Evolutionary conservation across 225 moss, liverwort and hornwort genomes (phyloP), one percentile per base, ranked within the genome.

Genomic region (Bryoerythrophyllum caledonicum): DNA sequence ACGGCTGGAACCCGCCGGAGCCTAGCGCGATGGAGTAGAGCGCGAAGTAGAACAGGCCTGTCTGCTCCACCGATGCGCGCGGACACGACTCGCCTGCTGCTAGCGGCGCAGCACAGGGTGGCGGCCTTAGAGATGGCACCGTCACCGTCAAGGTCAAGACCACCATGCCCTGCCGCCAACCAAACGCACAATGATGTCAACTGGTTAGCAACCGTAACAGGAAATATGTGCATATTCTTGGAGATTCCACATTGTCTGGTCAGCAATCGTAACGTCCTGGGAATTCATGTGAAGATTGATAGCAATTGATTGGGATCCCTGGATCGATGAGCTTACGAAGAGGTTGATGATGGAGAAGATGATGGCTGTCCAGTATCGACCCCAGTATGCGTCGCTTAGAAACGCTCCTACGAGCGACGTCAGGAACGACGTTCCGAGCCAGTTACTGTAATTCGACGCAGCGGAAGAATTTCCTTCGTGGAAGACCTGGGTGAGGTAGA

Each of bases 321-420:
- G 34, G 48, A 19, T 49, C 6, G 69, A 35, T 53, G 67, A 78
- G 60, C 87, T 84, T 79, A 96, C 96, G 72, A 86, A 54, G 71
- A 89, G 84, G 86, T 89, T 89, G 81, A 96, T 74, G 40, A 82
- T 43, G 83, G 84, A 86, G 74, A 89, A 92, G 21, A 86, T 72
- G 78, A 88, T 70, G 44, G 91, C 88, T n/a, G 93, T 91, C 79
- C 82, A 65, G 43, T 89, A 96, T 15, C 90, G 91, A 27, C 95
- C 95, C 93, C 85, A 90, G 74, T 84, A 96, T 19, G 90, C 90
- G 67, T 96, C 96, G 1, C 93, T 92, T 15, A 87, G 48, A 82
- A 90, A 93, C 5, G 93, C 96, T 66, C 90, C 93, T 21, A 96
- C 78, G 2, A 96, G 85, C 35, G 96, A 93, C 16, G 87, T 91